Evolutionary conservation across 192 early-diverging fungal genomes (phyloP), one percentile per base, ranked within the genome.

Genomic region (Dimargaris xerosporica): DNA sequence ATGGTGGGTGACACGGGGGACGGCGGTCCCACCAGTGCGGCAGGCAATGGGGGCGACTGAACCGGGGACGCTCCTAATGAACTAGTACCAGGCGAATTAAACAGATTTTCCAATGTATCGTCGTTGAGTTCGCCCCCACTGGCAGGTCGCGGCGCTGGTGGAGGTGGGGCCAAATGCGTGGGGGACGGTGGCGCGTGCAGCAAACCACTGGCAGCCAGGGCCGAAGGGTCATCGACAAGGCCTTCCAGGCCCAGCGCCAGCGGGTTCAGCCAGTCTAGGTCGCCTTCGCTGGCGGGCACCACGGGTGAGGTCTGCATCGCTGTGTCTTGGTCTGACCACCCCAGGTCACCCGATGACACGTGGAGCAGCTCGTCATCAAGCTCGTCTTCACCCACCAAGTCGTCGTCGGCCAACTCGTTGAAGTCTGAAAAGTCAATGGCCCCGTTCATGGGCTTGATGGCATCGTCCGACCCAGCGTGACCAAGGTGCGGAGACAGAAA

Each of bases 381-480:
- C 9, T 80, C 73, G 29, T 72, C 70, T 34, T 65, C 66, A 31
- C 68, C 73, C 62, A 73, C 71, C 69, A 76, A 44, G 52, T 71
- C 68, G 46, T 92, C 89, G 0, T 90, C 84, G 3, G 82, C 84
- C 19, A 86, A 66, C 58, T 94, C 91, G 63, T 90, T 79, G 64
- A 87, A 83, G 55, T 89, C 87, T 0, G 86, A 90, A 66, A 79
- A 94, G 69, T 94, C 90, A 2, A 91, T 71, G 1, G 90, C 90
- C 68, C 90, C 82, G 28, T 73, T 75, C 29, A 76, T 73, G 30
- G 83, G 86, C 50, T 78, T 70, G 34, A 82, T 77, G 2, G 31
- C 61, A 5, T 67, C 67, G 2, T 78, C 79, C 11, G 74, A 69
- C 0, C 78, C 78, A 2, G 34, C 7, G 13, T 19, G 26, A 56